A percentile compares a stretch with the other conserved stretches of the same genome.
Conservation (phyloP, 768 basidiomycete species). For the Amanita subjunquillea region DNA sequence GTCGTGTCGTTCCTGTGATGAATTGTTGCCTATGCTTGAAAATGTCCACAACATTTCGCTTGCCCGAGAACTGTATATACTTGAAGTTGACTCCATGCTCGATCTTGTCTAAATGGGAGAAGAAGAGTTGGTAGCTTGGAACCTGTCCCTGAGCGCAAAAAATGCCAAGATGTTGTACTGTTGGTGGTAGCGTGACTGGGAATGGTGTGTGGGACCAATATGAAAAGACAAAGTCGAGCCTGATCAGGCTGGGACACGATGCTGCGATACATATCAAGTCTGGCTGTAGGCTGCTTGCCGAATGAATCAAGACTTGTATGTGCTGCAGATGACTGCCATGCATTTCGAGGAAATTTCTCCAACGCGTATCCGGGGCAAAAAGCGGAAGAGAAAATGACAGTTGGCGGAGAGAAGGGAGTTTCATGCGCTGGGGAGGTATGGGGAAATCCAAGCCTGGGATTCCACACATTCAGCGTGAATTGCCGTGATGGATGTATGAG, state of each 20-base stretch:
- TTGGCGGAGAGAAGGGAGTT: slow-evolving; percentile 2
- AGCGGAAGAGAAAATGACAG: background rate
- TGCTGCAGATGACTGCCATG: background rate
- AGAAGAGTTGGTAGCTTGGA: background rate
- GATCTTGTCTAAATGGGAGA: slow-evolving; percentile 1
- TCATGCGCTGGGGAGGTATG: slow-evolving; percentile 3
- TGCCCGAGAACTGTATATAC: slow-evolving; percentile 2
- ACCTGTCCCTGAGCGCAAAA: slow-evolving; percentile 1
- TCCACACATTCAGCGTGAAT: background rate
- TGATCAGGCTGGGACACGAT: background rate
- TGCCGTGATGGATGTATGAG: background rate
- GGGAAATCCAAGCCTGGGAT: background rate
- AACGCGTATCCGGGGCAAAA: background rate
- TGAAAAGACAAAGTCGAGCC: background rate
- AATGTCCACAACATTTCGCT: slow-evolving; percentile 2
- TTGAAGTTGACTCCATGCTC: background rate
- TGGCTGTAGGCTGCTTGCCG: background rate
- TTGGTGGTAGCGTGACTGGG: background rate
- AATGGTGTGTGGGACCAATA: slow-evolving; percentile 5
- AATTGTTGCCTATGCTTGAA: slow-evolving; percentile 5
- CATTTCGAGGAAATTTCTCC: slow-evolving; percentile 1
- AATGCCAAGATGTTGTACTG: slow-evolving; percentile 1
- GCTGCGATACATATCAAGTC: background rate
- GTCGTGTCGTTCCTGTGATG: background rate
- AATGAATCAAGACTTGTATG: background rate